Percentiles rank a stretch among this genome's conserved stretches.
Evolutionary conservation across 2,329 filamentous ascomycete species (phyloP).

Genomic region (Apiospora pterosperma): DNA sequence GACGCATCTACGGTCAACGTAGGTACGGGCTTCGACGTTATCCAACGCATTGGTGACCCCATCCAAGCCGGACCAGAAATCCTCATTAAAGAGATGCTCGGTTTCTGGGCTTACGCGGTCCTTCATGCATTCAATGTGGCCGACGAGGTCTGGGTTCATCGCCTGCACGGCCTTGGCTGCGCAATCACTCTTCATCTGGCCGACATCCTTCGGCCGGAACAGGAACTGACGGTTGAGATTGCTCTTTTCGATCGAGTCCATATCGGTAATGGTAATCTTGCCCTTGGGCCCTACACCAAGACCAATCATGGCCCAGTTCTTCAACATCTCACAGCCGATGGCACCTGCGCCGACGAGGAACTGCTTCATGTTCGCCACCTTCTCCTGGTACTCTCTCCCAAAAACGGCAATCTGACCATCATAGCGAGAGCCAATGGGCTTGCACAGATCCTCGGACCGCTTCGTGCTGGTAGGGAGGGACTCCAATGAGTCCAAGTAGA

Average conservation of each 20-base stretch:
- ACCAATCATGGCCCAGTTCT: constrained; percentile 99
- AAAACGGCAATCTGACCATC: constrained; percentile 98
- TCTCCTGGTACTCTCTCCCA: constrained; percentile 88
- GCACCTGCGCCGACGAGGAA: constrained; percentile 96
- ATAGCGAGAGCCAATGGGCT: constrained; percentile 80
- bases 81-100: constrained; percentile 89
- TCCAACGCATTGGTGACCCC: constrained; percentile 96
- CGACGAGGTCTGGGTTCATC: constrained; percentile 92
- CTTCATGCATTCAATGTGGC: constrained; percentile 80
- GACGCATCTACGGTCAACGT: constrained; percentile 92
- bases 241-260: constrained; percentile 98
- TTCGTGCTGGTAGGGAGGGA: constrained; percentile 74
- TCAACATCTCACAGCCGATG: constrained; percentile 98
- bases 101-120: constrained; percentile 91
- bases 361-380: constrained; percentile 83
- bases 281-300: constrained; percentile 84
- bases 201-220: constrained; percentile 90
- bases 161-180: constrained; percentile 84
- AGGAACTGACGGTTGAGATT: constrained; percentile 97
- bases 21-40: constrained; percentile 95
- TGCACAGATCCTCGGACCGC: constrained; percentile 84
- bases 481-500: constrained; percentile 98
- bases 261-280: constrained; percentile 90
- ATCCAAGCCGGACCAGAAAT: constrained; percentile 84
- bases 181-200: constrained; percentile 93